Base-by-base conservation (phyloP, 345 rosid species). In the Acer yangbiense region DNA sequence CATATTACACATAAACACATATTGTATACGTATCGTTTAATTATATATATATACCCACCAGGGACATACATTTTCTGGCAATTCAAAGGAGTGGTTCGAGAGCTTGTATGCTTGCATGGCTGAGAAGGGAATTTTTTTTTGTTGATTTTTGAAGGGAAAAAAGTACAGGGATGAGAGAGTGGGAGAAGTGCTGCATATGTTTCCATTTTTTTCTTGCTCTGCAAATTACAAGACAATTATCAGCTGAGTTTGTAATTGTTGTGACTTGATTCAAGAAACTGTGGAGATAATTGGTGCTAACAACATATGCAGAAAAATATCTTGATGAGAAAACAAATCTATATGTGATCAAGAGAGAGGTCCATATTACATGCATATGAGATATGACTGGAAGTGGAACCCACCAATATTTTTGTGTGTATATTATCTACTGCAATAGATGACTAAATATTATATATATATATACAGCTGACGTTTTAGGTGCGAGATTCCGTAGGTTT, bases 11-110 rank as follows among this genome's bases (percentile, higher is more conserved):
- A 3, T 4, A 55, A 14, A 55, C 61, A 55, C 21, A 46, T 46
- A 46, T 11, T 46, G 9, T 58, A 58, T 60, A 60, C 1, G 58
- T 20, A 12, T 32, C n/a, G 11, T 4, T 35, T 35, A 35, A 35
- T 35, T 35, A 0, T 27, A 50, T 58, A 81, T 32, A 0, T 27
- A 50, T 58, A 81, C 90, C 29, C 80, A 91, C 91, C 92, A 17
- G 95, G 87, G 52, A 89, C 92, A 77, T 80, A 88, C 93, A 88
- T 88, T 82, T 91, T 91, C 11, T 87, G 89, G 86, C 93, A 89
- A 64, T 67, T 74, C 4, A 82, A 46, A 57, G 82, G 84, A 66
- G 84, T 39, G 68, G 82, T 66, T 6, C 20, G 43, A 63, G 76
- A 80, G 79, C 62, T 69, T 72, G 3, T 7, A 43, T n/a, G 63